Base-by-base conservation (phyloP, 2,329 filamentous ascomycete species). In the Ophiosphaerella korrae region DNA sequence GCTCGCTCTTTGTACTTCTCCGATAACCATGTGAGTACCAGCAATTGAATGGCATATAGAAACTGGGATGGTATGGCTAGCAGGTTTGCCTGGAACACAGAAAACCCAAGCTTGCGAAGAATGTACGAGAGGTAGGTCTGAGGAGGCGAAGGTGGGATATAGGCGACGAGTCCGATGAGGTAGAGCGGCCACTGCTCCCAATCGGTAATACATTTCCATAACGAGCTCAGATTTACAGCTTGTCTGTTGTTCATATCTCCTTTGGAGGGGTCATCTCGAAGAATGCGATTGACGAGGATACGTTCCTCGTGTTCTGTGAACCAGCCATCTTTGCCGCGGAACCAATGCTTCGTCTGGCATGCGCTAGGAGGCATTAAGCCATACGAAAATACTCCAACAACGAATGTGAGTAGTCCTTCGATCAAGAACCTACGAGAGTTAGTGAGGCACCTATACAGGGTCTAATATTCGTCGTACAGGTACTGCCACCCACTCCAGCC, bases 81-180 rank as follows among this genome's bases (percentile, higher is more conserved):
- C 31, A 89, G 66, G 62, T 88, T 89, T 1, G 84, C 79, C 18
- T 83, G 73, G 67, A 89, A 86, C 2, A 82, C 84, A 52, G 77
- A 77, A 70, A 87, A 88, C 0, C 85, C 85, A 0, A 88, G 73
- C 1, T 75, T 73, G 39, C 80, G 79, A 5, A 88, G 75, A 1
- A 80, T 83, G 5, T 86, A 77, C 0, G 86, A 85, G 5, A 88
- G 75, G 40, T 70, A 70, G 14, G 44, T 63, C 1, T 18, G 21
- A 1, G 63, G 58, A 2, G 66, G 62, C 5, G 60, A 33, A 2
- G 58, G 56, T 5, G 58, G 58, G 14, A 65, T 61, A 21, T 67
- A 58, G 73, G 70, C 86, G 1, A 87, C 2, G 80, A 70, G 55
- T 1, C 68, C 68, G 12, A 72, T 63, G 23, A 68, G n/a, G 32